Evolutionary conservation across 305 asterid species (phyloP).

Genomic region (Fraxinus paxiana): DNA sequence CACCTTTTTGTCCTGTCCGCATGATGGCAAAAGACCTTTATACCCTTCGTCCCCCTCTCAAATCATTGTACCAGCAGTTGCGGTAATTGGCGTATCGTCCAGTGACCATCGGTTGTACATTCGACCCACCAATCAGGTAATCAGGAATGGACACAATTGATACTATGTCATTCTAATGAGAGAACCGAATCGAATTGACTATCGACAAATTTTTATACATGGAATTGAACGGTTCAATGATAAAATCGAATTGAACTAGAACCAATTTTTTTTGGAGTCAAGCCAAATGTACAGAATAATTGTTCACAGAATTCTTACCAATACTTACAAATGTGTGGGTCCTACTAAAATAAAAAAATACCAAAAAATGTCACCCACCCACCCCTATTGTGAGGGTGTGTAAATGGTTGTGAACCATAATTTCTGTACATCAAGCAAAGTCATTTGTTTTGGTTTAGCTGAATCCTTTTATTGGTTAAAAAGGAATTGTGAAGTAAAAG

Average conservation of each 20-base stretch:
- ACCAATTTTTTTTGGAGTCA: background rate
- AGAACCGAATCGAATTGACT: background rate
- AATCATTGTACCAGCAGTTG: background rate
- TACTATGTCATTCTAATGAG: background rate
- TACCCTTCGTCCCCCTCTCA: constrained; percentile 22
- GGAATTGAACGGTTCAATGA: background rate
- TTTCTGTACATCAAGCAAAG: too few species aligned
- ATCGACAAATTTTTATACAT: background rate
- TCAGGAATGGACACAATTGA: background rate
- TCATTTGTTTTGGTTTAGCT: background rate
- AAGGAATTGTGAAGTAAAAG: background rate
- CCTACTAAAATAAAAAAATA: too few species aligned
- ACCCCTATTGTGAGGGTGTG: too few species aligned
- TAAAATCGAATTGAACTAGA: background rate
- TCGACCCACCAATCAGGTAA: background rate
- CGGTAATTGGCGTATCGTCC: background rate
- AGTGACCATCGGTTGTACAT: background rate
- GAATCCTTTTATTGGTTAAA: background rate
- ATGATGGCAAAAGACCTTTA: constrained; percentile 22
- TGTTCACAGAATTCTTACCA: too few species aligned
- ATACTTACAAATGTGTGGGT: too few species aligned
- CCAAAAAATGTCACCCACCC: too few species aligned
- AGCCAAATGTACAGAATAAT: too few species aligned
- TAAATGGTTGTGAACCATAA: too few species aligned
- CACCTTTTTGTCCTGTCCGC: constrained; percentile 30